These are phyloP conservation scores for Hymenoscyphus occultus DNA, from an alignment of 2,329 filamentous ascomycete genomes.

Conservation along the genomic window DNA sequence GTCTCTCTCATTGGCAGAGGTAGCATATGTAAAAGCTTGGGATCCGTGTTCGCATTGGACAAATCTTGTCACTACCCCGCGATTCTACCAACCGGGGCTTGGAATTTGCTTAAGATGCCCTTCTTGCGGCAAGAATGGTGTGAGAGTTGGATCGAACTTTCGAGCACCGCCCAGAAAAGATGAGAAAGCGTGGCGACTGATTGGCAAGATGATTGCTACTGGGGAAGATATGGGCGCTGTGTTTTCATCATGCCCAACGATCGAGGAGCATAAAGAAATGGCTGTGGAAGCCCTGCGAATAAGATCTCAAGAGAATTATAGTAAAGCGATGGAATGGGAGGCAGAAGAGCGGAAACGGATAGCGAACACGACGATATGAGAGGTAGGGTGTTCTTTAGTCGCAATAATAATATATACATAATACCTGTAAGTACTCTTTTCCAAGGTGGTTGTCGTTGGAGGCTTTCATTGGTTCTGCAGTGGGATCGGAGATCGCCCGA, in stretches of 20 bases:
- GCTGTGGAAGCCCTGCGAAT: background rate
- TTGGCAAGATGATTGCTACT: constrained; percentile 9
- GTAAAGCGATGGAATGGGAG: background rate
- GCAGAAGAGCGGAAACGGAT: constrained; percentile 4
- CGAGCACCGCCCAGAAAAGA: constrained; percentile 6
- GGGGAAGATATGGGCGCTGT: constrained; percentile 11
- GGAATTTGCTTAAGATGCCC: constrained; percentile 5
- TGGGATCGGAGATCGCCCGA: background rate
- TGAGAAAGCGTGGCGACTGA: constrained; percentile 5
- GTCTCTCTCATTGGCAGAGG: constrained; percentile 1
- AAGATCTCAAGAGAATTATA: background rate
- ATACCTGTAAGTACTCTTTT: background rate
- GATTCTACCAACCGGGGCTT: background rate
- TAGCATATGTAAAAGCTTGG: constrained; percentile 1
- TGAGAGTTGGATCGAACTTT: constrained; percentile 11
- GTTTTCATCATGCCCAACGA: constrained; percentile 7
- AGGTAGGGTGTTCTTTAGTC: background rate
- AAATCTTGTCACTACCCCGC: background rate
- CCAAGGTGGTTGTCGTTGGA: background rate
- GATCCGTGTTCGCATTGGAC: constrained; percentile 7
- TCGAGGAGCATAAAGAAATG: constrained; percentile 8
- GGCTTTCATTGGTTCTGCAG: background rate
- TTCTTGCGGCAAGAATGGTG: constrained; percentile 11
- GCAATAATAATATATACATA: background rate
- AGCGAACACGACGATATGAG: background rate